phyloP scores from a whole-genome alignment of 768 basidiomycete genomes.

The Gautieria morchelliformis region DNA sequence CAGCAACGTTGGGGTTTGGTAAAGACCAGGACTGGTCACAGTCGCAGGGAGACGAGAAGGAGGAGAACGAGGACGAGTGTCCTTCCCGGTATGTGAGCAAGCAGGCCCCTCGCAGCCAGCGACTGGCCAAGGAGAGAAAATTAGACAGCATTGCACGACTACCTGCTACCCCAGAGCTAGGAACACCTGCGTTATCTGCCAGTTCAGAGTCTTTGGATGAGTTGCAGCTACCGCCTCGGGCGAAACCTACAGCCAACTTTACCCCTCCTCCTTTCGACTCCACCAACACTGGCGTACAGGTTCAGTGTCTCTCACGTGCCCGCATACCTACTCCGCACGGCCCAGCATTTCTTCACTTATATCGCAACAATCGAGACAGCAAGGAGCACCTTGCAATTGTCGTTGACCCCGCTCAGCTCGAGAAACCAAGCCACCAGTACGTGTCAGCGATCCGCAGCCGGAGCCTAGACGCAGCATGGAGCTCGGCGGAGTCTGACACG shows the following conservation, averaged over 20 bases:
- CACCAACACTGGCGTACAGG: slow-evolving; percentile 35
- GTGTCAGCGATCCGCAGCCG: slow-evolving; percentile 9
- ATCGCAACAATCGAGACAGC: slow-evolving; percentile 83
- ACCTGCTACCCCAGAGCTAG: slow-evolving; percentile 19
- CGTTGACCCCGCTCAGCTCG: slow-evolving; percentile 80
- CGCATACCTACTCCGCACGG: slow-evolving; percentile 96
- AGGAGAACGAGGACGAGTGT: slow-evolving; percentile 23
- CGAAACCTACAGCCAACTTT: slow-evolving; percentile 12
- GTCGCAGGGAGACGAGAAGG: slow-evolving; percentile 35
- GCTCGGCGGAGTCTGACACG: slow-evolving; percentile 71
- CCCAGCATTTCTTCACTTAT: slow-evolving; percentile 85
- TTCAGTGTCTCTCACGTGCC: slow-evolving; percentile 94
- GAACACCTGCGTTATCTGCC: no score
- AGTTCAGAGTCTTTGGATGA: no score
- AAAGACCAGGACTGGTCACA: slow-evolving; percentile 50
- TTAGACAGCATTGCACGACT: slow-evolving; percentile 42
- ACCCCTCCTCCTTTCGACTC: slow-evolving; percentile 24
- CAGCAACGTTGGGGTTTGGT: slow-evolving; percentile 39
- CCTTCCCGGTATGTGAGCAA: slow-evolving; percentile 52
- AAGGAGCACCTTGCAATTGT: slow-evolving; percentile 98
- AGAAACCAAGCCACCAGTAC: slow-evolving; percentile 10
- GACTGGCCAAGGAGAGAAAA: slow-evolving; percentile 28
- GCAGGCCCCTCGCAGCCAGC: slow-evolving; percentile 63
- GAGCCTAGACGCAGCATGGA: slow-evolving; percentile 1
- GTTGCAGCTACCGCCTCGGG: not conserved